Percentiles rank a stretch among this genome's conserved stretches.
Conservation (phyloP, 2,329 filamentous ascomycete species). For the Diaporthe vaccinii region DNA sequence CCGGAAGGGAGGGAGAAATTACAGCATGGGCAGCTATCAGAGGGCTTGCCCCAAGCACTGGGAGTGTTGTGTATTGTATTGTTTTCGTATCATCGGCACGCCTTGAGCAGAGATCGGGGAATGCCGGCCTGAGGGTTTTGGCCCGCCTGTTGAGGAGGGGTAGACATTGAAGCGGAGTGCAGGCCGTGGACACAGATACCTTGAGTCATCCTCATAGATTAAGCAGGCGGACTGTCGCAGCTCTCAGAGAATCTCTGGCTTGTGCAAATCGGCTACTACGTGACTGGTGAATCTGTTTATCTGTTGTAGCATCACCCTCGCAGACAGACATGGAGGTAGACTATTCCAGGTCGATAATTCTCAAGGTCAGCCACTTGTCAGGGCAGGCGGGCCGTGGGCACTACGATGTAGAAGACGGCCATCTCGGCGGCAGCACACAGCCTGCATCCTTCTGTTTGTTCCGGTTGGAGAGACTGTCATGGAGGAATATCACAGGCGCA, state of each 20-base stretch:
- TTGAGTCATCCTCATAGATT: slow-evolving; percentile 12
- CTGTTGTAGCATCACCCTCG: not conserved
- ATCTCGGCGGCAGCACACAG: not conserved
- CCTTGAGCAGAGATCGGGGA: slow-evolving; percentile 1
- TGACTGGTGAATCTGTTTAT: not conserved
- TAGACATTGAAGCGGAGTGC: slow-evolving; percentile 41
- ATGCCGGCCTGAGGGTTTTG: slow-evolving; percentile 7
- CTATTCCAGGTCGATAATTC: not conserved
- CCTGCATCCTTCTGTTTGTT: not conserved
- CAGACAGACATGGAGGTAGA: not conserved
- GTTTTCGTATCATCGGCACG: not conserved
- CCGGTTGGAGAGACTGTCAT: not conserved
- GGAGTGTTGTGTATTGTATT: slow-evolving; percentile 34
- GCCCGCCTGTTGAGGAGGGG: slow-evolving; percentile 12
- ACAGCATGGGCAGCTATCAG: slow-evolving; percentile 38
- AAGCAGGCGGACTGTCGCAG: slow-evolving; percentile 27
- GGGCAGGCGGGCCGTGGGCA: no score
- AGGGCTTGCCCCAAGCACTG: slow-evolving; percentile 34
- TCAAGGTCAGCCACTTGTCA: not conserved
- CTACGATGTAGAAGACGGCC: not conserved
- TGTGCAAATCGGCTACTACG: not conserved
- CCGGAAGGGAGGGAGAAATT: slow-evolving; percentile 30
- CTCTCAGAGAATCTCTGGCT: slow-evolving; percentile 3
- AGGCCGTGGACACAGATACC: slow-evolving; percentile 39
- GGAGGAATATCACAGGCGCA: not conserved